These are phyloP conservation scores for Triglochin maritima DNA, from an alignment of 106 monocot species.

Conservation along the genomic window DNA sequence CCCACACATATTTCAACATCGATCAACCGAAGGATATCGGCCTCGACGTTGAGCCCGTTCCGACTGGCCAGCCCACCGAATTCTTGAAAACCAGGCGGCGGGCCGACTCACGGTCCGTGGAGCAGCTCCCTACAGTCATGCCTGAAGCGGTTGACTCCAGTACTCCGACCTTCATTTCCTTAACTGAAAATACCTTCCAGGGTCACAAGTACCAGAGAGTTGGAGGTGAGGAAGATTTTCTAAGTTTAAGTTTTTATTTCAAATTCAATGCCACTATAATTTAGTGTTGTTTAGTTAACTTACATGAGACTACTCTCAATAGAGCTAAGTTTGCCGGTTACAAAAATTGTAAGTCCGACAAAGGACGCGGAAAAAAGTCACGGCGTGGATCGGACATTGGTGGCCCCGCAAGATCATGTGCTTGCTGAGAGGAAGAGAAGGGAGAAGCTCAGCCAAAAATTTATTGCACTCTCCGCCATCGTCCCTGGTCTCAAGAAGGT, in stretches of 20 bases:
- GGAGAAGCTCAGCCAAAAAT: conserved; percentile 76
- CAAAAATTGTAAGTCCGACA: neutral
- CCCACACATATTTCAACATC: neutral
- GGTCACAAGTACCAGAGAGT: no score
- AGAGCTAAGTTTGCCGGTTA: neutral
- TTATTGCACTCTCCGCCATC: conserved; percentile 63
- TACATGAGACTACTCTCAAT: no score
- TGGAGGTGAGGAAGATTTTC: no score
- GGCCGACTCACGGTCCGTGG: neutral
- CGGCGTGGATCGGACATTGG: conserved; percentile 7
- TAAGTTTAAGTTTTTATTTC: no score
- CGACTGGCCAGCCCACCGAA: neutral
- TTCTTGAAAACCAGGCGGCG: neutral
- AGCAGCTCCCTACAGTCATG: neutral
- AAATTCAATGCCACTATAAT: no score
- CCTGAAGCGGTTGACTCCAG: neutral
- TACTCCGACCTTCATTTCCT: neutral
- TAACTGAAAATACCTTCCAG: no score
- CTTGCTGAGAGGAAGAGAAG: conserved; percentile 76
- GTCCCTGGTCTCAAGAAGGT: conserved; percentile 83
- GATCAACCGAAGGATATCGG: neutral
- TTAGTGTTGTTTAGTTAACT: no score
- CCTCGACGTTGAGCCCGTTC: neutral
- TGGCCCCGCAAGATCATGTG: conserved; percentile 55
- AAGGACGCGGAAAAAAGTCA: conserved; percentile 1